phyloP scores from a whole-genome alignment of 78 protist species.

The Acrasis kona region DNA sequence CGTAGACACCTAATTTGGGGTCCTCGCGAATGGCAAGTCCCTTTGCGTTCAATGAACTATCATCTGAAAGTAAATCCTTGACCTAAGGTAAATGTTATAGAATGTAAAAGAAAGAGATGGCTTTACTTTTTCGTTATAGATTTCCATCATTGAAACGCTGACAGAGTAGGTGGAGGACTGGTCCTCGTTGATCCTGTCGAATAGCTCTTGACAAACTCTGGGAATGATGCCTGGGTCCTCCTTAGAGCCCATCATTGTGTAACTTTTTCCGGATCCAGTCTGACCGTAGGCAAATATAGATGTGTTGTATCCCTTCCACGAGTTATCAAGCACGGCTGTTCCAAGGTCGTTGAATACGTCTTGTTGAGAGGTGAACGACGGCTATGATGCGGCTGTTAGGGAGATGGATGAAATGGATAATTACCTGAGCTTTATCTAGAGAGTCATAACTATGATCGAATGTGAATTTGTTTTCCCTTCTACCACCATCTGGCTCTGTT shows the following conservation, averaged over 20 bases:
- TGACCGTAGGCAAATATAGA: slow-evolving; percentile 68
- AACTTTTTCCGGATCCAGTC: slow-evolving; percentile 41
- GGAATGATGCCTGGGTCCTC: slow-evolving; percentile 49
- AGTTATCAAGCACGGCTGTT: slow-evolving; percentile 25
- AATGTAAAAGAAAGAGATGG: too few species aligned
- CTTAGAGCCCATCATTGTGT: slow-evolving; percentile 27
- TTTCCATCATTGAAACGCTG: slow-evolving; percentile 45
- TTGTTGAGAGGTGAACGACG: slow-evolving; percentile 34
- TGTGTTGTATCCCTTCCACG: slow-evolving; percentile 42
- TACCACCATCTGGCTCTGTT: slow-evolving; percentile 7
- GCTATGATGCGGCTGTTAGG: too few species aligned
- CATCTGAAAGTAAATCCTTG: slow-evolving; percentile 33
- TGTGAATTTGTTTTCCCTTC: slow-evolving; percentile 32
- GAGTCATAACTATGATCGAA: slow-evolving; percentile 60
- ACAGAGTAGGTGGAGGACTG: not conserved
- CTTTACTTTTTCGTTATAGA: slow-evolving; percentile 66
- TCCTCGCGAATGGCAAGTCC: slow-evolving; percentile 5
- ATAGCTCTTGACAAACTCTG: slow-evolving; percentile 30
- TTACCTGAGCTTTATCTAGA: not conserved
- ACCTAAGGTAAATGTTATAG: too few species aligned
- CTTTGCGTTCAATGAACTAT: too few species aligned
- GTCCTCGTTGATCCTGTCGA: slow-evolving; percentile 1
- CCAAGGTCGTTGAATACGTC: too few species aligned
- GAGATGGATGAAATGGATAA: too few species aligned
- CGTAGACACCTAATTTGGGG: slow-evolving; percentile 10